Evolutionary conservation across 2,329 filamentous ascomycete species (phyloP), one percentile per base, ranked within the genome.

Genomic region (Pseudocercospora cruenta): DNA sequence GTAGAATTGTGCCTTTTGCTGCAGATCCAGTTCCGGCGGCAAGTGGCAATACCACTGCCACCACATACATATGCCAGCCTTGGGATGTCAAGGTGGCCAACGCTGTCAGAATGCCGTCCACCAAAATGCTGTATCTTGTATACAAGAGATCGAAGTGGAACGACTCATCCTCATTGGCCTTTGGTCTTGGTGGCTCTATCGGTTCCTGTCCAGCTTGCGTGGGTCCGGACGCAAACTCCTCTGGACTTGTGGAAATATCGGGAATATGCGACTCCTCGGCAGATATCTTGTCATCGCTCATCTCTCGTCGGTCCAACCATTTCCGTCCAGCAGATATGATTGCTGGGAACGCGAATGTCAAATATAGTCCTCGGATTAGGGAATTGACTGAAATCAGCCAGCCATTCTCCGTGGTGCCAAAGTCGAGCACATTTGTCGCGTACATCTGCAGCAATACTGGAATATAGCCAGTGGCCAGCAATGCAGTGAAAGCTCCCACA

Each of bases 1-100:
- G 86, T 0, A 90, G 85, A 66, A 92, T 91, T n/a, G 90, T 88
- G 0, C 90, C 90, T 70, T 92, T 92, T 1, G 89, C 88, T 0
- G 90, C 88, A 0, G 89, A 85, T 0, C 88, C 90, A 0, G 89
- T 89, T 0, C 90, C 90, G 0, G 89, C 90, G 0, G 88, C 89
- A 31, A 92, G 86, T 0, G 90, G 90, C 0, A 92, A 81, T 1
- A 91, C 74, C 26, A 86, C 84, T 0, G 88, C 88, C 1, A 89
- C 85, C 0, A 91, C 77, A 71, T 90, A 92, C 55, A 92, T 87
- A 70, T 92, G 89, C 88, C 88, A 91, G 1, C 84, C 83, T 57
- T 86, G 66, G 0, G 84, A 87, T 0, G 88, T 87, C 68, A 91
- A 88, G 0, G 87, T 85, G 0, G 88, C 86, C 0, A 87, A 80